Conservation (phyloP, 2,329 filamentous ascomycete species). For the Lomentospora prolificans region DNA sequence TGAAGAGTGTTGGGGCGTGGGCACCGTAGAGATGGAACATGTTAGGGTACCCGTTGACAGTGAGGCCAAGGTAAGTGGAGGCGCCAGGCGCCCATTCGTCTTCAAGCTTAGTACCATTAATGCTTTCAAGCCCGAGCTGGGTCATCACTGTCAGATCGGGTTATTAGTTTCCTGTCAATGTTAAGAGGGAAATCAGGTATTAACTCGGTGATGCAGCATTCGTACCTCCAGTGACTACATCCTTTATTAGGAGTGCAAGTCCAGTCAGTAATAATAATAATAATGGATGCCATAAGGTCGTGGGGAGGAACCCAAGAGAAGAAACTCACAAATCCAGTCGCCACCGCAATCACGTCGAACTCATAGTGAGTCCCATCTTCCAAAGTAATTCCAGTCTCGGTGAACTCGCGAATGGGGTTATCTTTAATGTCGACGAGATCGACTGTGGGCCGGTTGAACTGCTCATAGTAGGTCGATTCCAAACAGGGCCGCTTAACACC, state of each 20-base stretch:
- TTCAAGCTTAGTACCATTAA: conserved; percentile 25
- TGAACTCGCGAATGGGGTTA: conserved; percentile 30
- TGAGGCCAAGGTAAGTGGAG: conserved; percentile 34
- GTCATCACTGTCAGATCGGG: conserved; percentile 25
- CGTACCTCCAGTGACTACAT: conserved; percentile 25
- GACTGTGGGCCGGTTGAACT: conserved; percentile 33
- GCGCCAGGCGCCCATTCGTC: conserved; percentile 32
- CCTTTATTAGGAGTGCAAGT: conserved; percentile 9
- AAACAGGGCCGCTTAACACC: conserved; percentile 40
- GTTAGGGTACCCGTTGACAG: conserved; percentile 35
- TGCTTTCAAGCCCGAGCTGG: conserved; percentile 32
- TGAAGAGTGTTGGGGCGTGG: conserved; percentile 45
- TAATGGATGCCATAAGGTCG: neutral
- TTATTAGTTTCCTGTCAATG: neutral
- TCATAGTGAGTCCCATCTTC: conserved; percentile 30
- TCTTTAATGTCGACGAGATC: conserved; percentile 30
- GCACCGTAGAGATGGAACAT: conserved; percentile 45
- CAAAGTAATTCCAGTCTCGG: conserved; percentile 28
- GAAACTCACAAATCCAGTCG: conserved; percentile 33
- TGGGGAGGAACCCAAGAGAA: neutral
- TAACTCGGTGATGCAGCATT: neutral
- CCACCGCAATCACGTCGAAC: conserved; percentile 33
- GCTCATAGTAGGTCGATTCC: conserved; percentile 34
- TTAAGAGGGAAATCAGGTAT: neutral
- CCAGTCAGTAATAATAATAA: conserved; percentile 8